Evolutionary conservation across 1,139 yeast species (phyloP).

Genomic region (Candida pseudocylindracea): DNA sequence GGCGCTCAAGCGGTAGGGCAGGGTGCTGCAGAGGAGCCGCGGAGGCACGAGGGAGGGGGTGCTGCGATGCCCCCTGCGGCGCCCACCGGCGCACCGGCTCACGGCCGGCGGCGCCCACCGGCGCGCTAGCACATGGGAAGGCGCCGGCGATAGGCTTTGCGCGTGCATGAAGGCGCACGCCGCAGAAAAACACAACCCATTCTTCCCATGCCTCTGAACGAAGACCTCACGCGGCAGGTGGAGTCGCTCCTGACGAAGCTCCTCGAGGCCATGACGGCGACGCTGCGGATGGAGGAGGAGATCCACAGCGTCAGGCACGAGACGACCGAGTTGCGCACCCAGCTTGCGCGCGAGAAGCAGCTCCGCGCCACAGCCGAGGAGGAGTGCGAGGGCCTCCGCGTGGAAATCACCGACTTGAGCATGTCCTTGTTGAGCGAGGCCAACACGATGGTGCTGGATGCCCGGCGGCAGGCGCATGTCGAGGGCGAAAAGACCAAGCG

Average conservation of each 20-base stretch:
- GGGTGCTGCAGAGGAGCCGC: too few species aligned
- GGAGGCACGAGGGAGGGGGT: too few species aligned
- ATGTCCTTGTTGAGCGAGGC: constrained; percentile 65
- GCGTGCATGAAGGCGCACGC: too few species aligned
- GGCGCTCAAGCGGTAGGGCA: constrained; percentile 13
- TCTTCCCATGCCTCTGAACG: too few species aligned
- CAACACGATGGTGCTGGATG: constrained; percentile 55
- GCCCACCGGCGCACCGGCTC: too few species aligned
- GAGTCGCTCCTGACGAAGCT: neutral
- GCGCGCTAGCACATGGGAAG: too few species aligned
- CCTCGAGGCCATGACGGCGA: neutral
- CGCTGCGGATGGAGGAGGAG: neutral
- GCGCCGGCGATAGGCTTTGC: too few species aligned
- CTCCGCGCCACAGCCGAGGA: constrained; percentile 28
- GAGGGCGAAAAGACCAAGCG: constrained; percentile 59
- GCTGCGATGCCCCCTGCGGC: too few species aligned
- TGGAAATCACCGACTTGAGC: constrained; percentile 59
- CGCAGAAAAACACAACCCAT: too few species aligned
- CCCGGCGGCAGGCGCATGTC: constrained; percentile 37
- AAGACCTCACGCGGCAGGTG: neutral
- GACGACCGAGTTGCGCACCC: constrained; percentile 4
- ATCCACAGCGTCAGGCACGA: constrained; percentile 6
- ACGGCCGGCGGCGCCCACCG: too few species aligned
- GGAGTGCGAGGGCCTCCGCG: constrained; percentile 33
- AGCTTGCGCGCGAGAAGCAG: constrained; percentile 4